Percentiles rank a stretch among this genome's conserved stretches.
Evolutionary conservation across 495 filamentous ascomycete genomes (phyloP).

Genomic region (Elaphomyces granulatus): DNA sequence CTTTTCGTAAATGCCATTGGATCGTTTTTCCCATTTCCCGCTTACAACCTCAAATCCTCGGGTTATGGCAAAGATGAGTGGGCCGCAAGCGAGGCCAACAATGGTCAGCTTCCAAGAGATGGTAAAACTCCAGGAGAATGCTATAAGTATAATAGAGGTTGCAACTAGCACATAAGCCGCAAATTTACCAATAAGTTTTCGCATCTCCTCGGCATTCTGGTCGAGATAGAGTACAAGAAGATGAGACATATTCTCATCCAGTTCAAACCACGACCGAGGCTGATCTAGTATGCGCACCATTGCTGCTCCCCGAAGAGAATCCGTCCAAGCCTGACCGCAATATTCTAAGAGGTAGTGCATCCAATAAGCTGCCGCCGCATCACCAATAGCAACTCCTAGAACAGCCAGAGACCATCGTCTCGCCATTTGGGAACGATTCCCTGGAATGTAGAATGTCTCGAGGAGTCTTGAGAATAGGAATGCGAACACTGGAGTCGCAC

Average conservation of each 20-base stretch:
- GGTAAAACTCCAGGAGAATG: slow-evolving; percentile 58
- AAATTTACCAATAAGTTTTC: slow-evolving; percentile 67
- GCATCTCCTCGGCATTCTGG: slow-evolving; percentile 76
- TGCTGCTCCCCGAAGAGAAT: slow-evolving; percentile 51
- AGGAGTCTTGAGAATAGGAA: slow-evolving; percentile 65
- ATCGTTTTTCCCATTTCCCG: slow-evolving; percentile 54
- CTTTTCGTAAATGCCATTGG: slow-evolving; percentile 42
- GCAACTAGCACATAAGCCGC: slow-evolving; percentile 53
- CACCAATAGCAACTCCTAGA: slow-evolving; percentile 50
- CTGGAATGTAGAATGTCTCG: slow-evolving; percentile 44
- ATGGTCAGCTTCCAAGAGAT: slow-evolving; percentile 74
- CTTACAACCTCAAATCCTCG: slow-evolving; percentile 46
- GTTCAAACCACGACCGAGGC: slow-evolving; percentile 73
- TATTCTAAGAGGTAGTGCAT: slow-evolving; percentile 58
- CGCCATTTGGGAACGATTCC: slow-evolving; percentile 29
- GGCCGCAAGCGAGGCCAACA: slow-evolving; percentile 53
- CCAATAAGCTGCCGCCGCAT: slow-evolving; percentile 47
- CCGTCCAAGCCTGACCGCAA: slow-evolving; percentile 66
- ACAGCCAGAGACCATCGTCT: slow-evolving; percentile 56
- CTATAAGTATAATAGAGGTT: slow-evolving; percentile 45
- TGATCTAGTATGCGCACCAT: slow-evolving; percentile 62
- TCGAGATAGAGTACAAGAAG: slow-evolving; percentile 59
- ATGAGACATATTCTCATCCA: slow-evolving; percentile 45
- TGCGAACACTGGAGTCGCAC: slow-evolving; percentile 62
- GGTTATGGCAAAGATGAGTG: slow-evolving; percentile 52